These are phyloP conservation scores for Comarum palustre DNA, from an alignment of 306 rosid genomes.

Conservation along the genomic window DNA sequence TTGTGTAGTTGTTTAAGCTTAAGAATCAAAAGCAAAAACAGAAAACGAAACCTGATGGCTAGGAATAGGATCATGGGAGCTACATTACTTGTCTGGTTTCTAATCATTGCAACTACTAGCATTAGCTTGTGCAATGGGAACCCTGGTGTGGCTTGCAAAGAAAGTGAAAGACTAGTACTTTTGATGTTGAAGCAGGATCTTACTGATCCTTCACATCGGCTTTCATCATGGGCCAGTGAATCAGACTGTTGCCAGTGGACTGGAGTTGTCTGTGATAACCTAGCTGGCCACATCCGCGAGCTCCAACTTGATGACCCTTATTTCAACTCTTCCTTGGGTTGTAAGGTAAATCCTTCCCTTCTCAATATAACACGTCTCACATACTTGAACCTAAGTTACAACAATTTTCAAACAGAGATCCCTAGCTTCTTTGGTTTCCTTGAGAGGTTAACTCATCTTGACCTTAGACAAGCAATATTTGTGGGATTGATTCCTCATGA, in stretches of 20 bases:
- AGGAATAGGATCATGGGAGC: neutral
- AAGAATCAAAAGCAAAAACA: no score
- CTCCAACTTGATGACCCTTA: neutral
- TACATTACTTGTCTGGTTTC: neutral
- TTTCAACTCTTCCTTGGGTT: neutral
- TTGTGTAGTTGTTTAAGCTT: no score
- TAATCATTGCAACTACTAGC: neutral
- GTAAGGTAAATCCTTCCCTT: constrained; percentile 19
- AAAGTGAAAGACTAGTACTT: constrained; percentile 1
- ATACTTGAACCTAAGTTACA: constrained; percentile 10
- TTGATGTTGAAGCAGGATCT: neutral
- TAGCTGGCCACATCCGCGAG: neutral
- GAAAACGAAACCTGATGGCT: neutral
- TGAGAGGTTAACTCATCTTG: constrained; percentile 6
- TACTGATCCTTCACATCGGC: neutral
- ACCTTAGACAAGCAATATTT: neutral
- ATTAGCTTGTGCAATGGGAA: neutral
- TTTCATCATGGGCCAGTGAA: constrained; percentile 3
- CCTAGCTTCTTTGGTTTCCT: constrained; percentile 27
- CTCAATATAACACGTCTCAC: constrained; percentile 13
- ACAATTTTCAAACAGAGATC: constrained; percentile 9
- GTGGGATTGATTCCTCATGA: constrained; percentile 18
- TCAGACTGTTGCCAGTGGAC: constrained; percentile 20
- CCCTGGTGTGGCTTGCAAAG: neutral
- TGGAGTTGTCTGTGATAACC: constrained; percentile 1